Evolutionary conservation across 495 filamentous ascomycete species (phyloP), one percentile per base, ranked within the genome.

Genomic region (Penicillium antarcticum): DNA sequence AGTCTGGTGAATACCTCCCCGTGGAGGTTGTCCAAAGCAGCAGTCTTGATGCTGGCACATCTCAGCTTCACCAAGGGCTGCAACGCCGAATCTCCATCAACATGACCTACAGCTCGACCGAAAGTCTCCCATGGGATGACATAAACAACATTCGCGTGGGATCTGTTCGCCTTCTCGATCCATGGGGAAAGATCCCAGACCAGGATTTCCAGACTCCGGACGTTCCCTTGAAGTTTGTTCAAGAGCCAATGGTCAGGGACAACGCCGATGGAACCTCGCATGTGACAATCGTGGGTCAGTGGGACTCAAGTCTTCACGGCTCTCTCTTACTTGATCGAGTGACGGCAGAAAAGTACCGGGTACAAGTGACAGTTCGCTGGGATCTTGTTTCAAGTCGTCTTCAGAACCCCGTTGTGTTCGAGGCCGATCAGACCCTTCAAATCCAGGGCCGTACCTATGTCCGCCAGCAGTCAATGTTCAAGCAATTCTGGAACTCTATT

Each of bases 41-140:
- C 61, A 85, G 86, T 58, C 74, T 91, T 12, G 94, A 97, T 67
- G 74, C 79, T 5, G 95, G 94, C 12, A 86, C 87, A 13, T 97
- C 92, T 60, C 95, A 99, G 66, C 78, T 99, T 12, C 95, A 96
- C 56, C 94, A 99, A 67, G 94, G 94, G 9, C 73, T 99, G 43
- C 94, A 99, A 67, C 81, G 94, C 55, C 85, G 94, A 0, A 82
- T 99, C 41, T 81, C 89, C 29, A 80, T 97, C 66, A 90, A 84
- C 53, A 69, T 97, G 16, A 88, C 88, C 0, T 91, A 97, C 56
- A 95, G 86, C 58, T 97, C 91, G 1, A 89, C 89, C 34, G 87
- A 96, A 46, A 83, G 84, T 4, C 71, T 97, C 42, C 87, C 87
- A 18, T 97, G 92, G 92, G 79, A 89, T 53, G 86, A 94, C 52